These are phyloP conservation scores for Arthromyces matolae DNA, from an alignment of 768 basidiomycete genomes.

Conservation along the genomic window DNA sequence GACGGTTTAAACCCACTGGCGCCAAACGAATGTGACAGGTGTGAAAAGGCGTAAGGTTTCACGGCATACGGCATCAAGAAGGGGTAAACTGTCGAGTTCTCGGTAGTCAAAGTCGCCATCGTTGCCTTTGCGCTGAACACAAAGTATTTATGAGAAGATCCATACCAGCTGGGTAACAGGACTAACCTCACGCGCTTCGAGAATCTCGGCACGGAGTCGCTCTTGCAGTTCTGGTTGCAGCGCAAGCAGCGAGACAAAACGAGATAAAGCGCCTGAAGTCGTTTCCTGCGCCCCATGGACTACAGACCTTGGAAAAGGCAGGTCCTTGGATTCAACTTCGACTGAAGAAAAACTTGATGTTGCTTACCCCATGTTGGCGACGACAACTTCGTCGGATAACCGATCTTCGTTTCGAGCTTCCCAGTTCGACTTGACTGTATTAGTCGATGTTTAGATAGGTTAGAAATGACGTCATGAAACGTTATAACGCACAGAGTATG, in stretches of 20 bases:
- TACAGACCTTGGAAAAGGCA: constrained; percentile 20
- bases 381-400: constrained; percentile 25
- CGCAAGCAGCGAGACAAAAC: constrained; percentile 25
- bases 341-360: neutral
- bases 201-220: constrained; percentile 24
- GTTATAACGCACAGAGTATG: constrained; percentile 17
- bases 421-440: constrained; percentile 29
- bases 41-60: constrained; percentile 32
- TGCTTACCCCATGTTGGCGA: constrained; percentile 28
- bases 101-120: constrained; percentile 32
- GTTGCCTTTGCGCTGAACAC: constrained; percentile 14
- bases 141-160: neutral
- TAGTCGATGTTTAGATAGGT: neutral
- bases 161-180: neutral
- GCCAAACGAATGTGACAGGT: constrained; percentile 25
- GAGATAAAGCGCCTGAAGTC: constrained; percentile 27
- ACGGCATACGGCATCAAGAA: constrained; percentile 35
- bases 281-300: constrained; percentile 35
- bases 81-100: constrained; percentile 32
- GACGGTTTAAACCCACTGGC: constrained; percentile 33
- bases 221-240: constrained; percentile 26
- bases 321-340: neutral
- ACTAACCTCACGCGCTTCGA: constrained; percentile 12
- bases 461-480: neutral
- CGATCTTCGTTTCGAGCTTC: constrained; percentile 24